These are phyloP conservation scores for Candida wancherniae DNA, from an alignment of 805 yeast genomes.

Conservation along the genomic window DNA sequence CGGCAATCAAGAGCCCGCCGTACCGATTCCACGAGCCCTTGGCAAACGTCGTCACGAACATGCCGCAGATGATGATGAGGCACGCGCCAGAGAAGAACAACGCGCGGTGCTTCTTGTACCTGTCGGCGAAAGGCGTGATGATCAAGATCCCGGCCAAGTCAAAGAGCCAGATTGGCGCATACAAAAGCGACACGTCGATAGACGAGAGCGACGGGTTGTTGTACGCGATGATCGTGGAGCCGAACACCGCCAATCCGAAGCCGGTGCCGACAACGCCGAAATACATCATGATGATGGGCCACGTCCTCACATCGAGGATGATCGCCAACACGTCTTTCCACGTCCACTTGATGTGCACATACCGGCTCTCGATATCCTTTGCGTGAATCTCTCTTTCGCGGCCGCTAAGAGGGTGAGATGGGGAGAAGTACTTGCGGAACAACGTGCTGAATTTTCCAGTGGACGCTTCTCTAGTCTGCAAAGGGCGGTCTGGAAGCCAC, in stretches of 20 bases:
- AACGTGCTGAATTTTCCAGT: slow-evolving; percentile 14
- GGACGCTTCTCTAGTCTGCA: slow-evolving; percentile 11
- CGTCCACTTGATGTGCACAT: slow-evolving; percentile 48
- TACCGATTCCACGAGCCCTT: slow-evolving; percentile 69
- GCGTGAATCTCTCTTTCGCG: slow-evolving; percentile 54
- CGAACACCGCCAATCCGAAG: slow-evolving; percentile 78
- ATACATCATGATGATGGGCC: slow-evolving; percentile 84
- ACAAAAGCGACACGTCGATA: slow-evolving; percentile 66
- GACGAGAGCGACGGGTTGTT: slow-evolving; percentile 60
- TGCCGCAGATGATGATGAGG: slow-evolving; percentile 65
- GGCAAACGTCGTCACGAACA: slow-evolving; percentile 74
- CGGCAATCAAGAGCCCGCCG: slow-evolving; percentile 76
- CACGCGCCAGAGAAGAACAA: slow-evolving; percentile 59
- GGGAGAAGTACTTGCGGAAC: slow-evolving; percentile 25
- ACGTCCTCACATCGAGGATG: slow-evolving; percentile 58
- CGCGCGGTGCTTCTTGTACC: slow-evolving; percentile 53
- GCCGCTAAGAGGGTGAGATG: slow-evolving; percentile 46
- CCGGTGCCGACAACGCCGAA: slow-evolving; percentile 95
- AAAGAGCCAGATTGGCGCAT: slow-evolving; percentile 89
- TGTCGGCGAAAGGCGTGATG: slow-evolving; percentile 79
- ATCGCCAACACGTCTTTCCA: slow-evolving; percentile 53
- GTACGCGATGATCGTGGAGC: slow-evolving; percentile 66
- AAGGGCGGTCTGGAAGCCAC: slow-evolving; percentile 86
- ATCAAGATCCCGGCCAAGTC: slow-evolving; percentile 71
- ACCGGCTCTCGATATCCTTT: slow-evolving; percentile 53